These are phyloP conservation scores for Exophiala oligosperma DNA, from an alignment of 2,329 filamentous ascomycete genomes.

Conservation along the genomic window DNA sequence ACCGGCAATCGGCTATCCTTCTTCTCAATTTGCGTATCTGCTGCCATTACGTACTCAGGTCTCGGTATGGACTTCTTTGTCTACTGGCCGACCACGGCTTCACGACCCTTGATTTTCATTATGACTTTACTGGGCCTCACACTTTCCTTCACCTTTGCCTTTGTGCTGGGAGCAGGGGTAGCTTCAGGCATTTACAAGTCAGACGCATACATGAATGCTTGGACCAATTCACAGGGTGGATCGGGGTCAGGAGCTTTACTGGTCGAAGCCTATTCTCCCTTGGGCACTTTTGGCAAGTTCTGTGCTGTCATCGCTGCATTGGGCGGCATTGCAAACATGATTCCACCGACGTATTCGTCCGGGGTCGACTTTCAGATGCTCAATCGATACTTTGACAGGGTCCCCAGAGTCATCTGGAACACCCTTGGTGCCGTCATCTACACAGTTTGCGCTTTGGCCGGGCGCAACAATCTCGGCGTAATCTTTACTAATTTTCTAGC, in stretches of 20 bases:
- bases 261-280: constrained; percentile 59
- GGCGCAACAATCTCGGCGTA: constrained; percentile 59
- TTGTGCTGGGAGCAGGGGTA: constrained; percentile 63
- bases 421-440: constrained; percentile 62
- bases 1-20: constrained; percentile 61
- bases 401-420: constrained; percentile 67
- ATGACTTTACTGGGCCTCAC: constrained; percentile 59
- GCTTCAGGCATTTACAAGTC: constrained; percentile 57
- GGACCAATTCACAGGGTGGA: constrained; percentile 37
- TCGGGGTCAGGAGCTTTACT: constrained; percentile 64
- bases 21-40: constrained; percentile 60
- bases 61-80: constrained; percentile 39
- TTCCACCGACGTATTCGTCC: constrained; percentile 64
- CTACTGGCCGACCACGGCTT: constrained; percentile 59
- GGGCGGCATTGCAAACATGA: constrained; percentile 65
- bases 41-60: constrained; percentile 22
- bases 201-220: constrained; percentile 58
- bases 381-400: constrained; percentile 55
- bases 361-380: constrained; percentile 70
- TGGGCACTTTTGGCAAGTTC: constrained; percentile 66
- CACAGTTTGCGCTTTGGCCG: constrained; percentile 64
- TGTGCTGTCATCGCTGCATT: constrained; percentile 65
- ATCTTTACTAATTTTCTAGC: constrained; percentile 71
- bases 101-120: constrained; percentile 54
- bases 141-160: constrained; percentile 60